Evolutionary conservation across 345 rosid genomes (phyloP).

Genomic region (Hirschfeldia incana): DNA sequence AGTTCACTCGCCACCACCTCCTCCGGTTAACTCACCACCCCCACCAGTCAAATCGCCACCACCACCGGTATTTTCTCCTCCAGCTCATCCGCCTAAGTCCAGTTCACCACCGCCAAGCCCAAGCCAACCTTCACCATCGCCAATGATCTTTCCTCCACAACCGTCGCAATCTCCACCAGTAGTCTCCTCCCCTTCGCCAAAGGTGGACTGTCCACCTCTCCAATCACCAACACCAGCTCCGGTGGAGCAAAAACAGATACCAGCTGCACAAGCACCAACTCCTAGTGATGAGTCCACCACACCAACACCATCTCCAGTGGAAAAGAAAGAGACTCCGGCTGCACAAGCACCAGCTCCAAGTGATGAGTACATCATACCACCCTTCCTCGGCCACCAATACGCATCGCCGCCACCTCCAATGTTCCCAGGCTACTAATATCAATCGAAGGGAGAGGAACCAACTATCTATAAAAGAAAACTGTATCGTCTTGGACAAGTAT

Average conservation of each 20-base stretch:
- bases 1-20: constrained; percentile 10
- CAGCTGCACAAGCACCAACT: constrained; percentile 32
- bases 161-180: constrained; percentile 27
- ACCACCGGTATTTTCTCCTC: constrained; percentile 31
- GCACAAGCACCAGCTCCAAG: constrained; percentile 19
- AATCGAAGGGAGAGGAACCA: neutral
- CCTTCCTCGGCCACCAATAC: constrained; percentile 62
- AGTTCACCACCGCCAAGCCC: constrained; percentile 32
- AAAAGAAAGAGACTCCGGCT: neutral
- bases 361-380: constrained; percentile 46
- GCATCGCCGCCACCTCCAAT: constrained; percentile 87
- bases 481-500: constrained; percentile 9
- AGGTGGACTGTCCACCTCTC: constrained; percentile 18
- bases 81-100: constrained; percentile 26
- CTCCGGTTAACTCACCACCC: constrained; percentile 21
- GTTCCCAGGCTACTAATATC: constrained; percentile 63
- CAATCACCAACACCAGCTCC: constrained; percentile 30
- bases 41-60: constrained; percentile 37
- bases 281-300: neutral
- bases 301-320: neutral
- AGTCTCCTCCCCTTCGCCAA: constrained; percentile 29
- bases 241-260: neutral
- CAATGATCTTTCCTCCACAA: constrained; percentile 29
- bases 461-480: neutral
- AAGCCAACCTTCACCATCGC: constrained; percentile 5